These are phyloP conservation scores for Cladosporium sp. DNA, from an alignment of 2,329 filamentous ascomycete species.

Conservation along the genomic window DNA sequence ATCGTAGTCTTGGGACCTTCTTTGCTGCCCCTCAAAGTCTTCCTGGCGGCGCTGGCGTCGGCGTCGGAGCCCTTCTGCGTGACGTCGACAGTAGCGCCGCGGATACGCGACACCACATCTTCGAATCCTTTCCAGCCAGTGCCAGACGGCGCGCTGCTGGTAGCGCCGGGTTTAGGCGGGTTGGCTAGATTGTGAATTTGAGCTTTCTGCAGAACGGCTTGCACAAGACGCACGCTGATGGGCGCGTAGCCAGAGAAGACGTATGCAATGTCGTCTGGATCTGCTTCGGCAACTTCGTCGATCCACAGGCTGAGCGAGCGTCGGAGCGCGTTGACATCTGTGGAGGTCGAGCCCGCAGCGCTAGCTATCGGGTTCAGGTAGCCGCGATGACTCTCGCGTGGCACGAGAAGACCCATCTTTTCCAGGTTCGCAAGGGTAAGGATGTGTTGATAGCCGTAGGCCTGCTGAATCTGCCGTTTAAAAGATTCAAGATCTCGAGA, in stretches of 20 bases:
- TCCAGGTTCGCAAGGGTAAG: slow-evolving; percentile 86
- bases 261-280: slow-evolving; percentile 94
- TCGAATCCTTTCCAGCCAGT: slow-evolving; percentile 92
- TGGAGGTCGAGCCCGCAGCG: slow-evolving; percentile 50
- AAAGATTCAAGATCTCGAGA: slow-evolving; percentile 87
- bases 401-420: slow-evolving; percentile 81
- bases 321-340: slow-evolving; percentile 82
- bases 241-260: slow-evolving; percentile 97
- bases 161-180: slow-evolving; percentile 47
- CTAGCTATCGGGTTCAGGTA: slow-evolving; percentile 76
- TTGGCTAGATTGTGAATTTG: slow-evolving; percentile 63
- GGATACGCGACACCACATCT: slow-evolving; percentile 81
- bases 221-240: slow-evolving; percentile 84
- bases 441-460: slow-evolving; percentile 92
- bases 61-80: slow-evolving; percentile 91
- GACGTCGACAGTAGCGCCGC: slow-evolving; percentile 88
- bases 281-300: slow-evolving; percentile 93
- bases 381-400: slow-evolving; percentile 70
- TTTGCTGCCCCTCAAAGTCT: slow-evolving; percentile 73
- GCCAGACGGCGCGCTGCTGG: slow-evolving; percentile 49
- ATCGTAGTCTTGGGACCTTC: slow-evolving; percentile 72
- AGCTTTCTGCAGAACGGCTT: slow-evolving; percentile 89
- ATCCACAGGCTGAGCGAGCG: slow-evolving; percentile 87
- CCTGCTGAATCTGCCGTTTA: slow-evolving; percentile 82
- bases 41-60: slow-evolving; percentile 75